Percentiles rank a stretch among this genome's conserved stretches.
phyloP scores from a whole-genome alignment of 2,329 filamentous ascomycete genomes.

The Fusarium begoniae region DNA sequence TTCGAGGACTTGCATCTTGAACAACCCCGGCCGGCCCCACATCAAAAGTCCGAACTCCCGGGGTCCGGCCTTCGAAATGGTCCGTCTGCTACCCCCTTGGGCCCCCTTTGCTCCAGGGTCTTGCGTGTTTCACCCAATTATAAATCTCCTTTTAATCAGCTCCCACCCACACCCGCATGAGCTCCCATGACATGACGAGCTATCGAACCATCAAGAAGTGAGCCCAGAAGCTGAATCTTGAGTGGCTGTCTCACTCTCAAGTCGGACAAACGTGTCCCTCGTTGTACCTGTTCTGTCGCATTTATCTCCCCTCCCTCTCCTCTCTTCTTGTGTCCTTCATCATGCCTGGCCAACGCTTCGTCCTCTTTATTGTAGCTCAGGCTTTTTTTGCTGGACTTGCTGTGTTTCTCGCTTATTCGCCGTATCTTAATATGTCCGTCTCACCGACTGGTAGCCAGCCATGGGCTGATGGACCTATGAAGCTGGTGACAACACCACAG shows the following conservation, averaged over 20 bases:
- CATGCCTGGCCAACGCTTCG: constrained; percentile 36
- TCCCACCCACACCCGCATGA: constrained; percentile 26
- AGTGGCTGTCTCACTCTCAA: constrained; percentile 20
- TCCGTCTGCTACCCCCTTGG: constrained; percentile 14
- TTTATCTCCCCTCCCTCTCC: background rate
- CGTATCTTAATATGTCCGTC: constrained; percentile 46
- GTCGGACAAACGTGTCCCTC: constrained; percentile 24
- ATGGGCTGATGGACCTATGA: constrained; percentile 66
- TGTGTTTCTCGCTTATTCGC: constrained; percentile 47
- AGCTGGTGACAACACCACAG: constrained; percentile 63
- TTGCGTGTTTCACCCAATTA: constrained; percentile 14
- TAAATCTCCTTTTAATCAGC: constrained; percentile 31
- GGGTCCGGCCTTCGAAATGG: constrained; percentile 22
- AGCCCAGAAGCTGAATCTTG: constrained; percentile 26
- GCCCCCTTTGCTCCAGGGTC: background rate
- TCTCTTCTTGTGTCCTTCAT: background rate
- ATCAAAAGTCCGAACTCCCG: constrained; percentile 20
- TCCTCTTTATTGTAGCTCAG: constrained; percentile 43
- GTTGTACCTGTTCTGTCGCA: background rate
- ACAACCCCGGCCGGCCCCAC: constrained; percentile 28
- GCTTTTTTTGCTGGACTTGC: constrained; percentile 44
- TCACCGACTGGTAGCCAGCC: constrained; percentile 38
- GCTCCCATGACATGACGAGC: constrained; percentile 34
- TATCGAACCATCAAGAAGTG: constrained; percentile 37
- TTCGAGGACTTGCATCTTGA: background rate